A percentile compares a stretch with the other conserved stretches of the same genome.
Conservation (phyloP, 352 stramenopile genomes). For the Globisporangium viniferum region DNA sequence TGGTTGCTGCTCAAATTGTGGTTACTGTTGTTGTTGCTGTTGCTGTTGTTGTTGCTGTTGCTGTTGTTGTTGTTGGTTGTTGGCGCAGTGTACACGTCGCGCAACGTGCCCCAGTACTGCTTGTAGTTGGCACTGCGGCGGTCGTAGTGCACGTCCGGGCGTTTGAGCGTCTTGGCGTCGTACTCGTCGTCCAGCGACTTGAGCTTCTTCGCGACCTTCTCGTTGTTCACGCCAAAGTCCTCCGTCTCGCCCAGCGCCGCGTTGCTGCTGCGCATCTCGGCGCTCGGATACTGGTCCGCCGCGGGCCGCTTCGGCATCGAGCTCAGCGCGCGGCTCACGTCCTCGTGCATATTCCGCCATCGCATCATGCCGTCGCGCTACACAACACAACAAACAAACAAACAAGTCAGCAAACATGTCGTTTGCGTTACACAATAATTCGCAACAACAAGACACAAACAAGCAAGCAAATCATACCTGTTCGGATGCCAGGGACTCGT, state of each 20-base stretch:
- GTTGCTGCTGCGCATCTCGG: constrained; percentile 9
- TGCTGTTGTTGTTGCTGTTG: constrained; percentile 20
- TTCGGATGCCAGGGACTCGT: constrained; percentile 3
- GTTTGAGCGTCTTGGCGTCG: constrained; percentile 50
- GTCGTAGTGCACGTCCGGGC: constrained; percentile 34
- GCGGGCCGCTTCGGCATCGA: constrained; percentile 7
- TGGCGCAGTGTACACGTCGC: constrained; percentile 52
- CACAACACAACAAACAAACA: background rate
- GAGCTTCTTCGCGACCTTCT: constrained; percentile 69
- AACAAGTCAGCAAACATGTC: constrained; percentile 2
- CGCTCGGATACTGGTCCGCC: constrained; percentile 1
- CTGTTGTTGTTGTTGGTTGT: constrained; percentile 9
- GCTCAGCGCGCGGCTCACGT: constrained; percentile 54
- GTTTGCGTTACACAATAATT: background rate
- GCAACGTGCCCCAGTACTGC: constrained; percentile 68
- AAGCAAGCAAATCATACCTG: constrained; percentile 2
- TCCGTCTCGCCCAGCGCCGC: constrained; percentile 31
- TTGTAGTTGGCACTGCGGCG: constrained; percentile 57
- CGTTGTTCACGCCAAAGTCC: constrained; percentile 58
- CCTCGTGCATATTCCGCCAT: constrained; percentile 72
- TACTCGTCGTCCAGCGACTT: constrained; percentile 75
- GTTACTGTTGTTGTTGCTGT: constrained; percentile 1
- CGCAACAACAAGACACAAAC: background rate
- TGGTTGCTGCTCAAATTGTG: background rate
- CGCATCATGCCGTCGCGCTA: constrained; percentile 35